Evolutionary conservation across 495 filamentous ascomycete genomes (phyloP), one percentile per base, ranked within the genome.

Genomic region (Aspergillus bridgeri): DNA sequence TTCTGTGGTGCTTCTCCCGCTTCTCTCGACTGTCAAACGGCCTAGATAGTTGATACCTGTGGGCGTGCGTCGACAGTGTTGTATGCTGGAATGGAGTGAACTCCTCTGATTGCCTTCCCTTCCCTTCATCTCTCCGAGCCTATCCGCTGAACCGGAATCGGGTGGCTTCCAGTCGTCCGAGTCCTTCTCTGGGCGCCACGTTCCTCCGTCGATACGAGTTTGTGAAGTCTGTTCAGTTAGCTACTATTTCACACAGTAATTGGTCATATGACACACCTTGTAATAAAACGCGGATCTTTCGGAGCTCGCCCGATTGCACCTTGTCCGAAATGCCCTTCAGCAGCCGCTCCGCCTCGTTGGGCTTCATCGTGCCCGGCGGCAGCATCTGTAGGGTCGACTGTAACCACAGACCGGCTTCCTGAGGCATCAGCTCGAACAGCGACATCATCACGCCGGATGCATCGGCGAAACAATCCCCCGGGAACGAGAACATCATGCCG

Each of bases 401-500:
- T 21, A 96, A 83, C 91, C 93, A 98, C 8, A 73, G 60, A 5
- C 88, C 81, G 48, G 89, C 87, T 61, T 92, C 82, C 42, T 83
- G 74, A 0, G 95, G 95, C 62, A 95, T 80, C 23, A 98, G 73
- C 67, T 97, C 87, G 65, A 98, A 96, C 60, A 97, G 76, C 2
- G 83, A 86, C 64, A 99, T 84, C 58, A 98, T 74, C n/a, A 96
- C 89, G 11, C 92, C 90, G 22, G 89, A 94, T 6, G 91, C 92
- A 71, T 98, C 95, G 0, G 92, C 83, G 70, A 98, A 92, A 73
- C 92, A 97, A 68, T 96, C 95, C 46, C 86, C 82, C 0, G 94
- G 94, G 78, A 98, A 99, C 0, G 86, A 91, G 68, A 96, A 97
- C 92, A 99, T 97, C 92, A 99, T 93, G 60, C 94, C 94, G 5